These are phyloP conservation scores for Entomortierella beljakovae DNA, from an alignment of 192 early-diverging fungal genomes.

Conservation along the genomic window DNA sequence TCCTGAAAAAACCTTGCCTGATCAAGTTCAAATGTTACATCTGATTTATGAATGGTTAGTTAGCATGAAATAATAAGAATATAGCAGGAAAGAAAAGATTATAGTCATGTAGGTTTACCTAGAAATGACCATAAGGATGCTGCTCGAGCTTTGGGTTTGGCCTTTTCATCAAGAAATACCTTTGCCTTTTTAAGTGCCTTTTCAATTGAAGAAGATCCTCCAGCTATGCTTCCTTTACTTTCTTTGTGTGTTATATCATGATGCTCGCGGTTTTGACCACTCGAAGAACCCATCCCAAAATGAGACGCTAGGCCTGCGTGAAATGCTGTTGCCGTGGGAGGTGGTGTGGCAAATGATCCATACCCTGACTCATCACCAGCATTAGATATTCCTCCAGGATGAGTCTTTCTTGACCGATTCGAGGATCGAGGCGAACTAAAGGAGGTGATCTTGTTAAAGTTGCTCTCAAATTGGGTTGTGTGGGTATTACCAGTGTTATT, in stretches of 20 bases:
- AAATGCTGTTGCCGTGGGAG: slow-evolving; percentile 45
- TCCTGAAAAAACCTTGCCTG: slow-evolving; percentile 84
- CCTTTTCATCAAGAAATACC: slow-evolving; percentile 82
- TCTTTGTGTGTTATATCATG: slow-evolving; percentile 37
- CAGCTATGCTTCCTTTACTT: slow-evolving; percentile 24
- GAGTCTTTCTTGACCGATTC: slow-evolving; percentile 32
- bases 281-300: slow-evolving; percentile 33
- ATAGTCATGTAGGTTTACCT: slow-evolving; percentile 57
- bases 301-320: slow-evolving; percentile 33
- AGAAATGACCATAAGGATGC: slow-evolving; percentile 75
- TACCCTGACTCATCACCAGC: slow-evolving; percentile 30
- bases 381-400: slow-evolving; percentile 34
- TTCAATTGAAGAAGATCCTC: slow-evolving; percentile 57
- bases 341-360: slow-evolving; percentile 27
- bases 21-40: slow-evolving; percentile 74
- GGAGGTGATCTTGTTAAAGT: slow-evolving; percentile 43
- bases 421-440: slow-evolving; percentile 45
- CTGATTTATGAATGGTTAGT: slow-evolving; percentile 42
- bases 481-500: neutral
- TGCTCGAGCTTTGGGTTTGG: slow-evolving; percentile 77
- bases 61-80: neutral
- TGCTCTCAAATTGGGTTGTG: slow-evolving; percentile 19
- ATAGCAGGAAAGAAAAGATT: neutral
- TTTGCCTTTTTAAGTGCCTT: slow-evolving; percentile 80
- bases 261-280: slow-evolving; percentile 18